A percentile compares a stretch with the other conserved stretches of the same genome.
These are phyloP conservation scores for Penicillium nucicola DNA, from an alignment of 495 filamentous ascomycete genomes.

Conservation along the genomic window DNA sequence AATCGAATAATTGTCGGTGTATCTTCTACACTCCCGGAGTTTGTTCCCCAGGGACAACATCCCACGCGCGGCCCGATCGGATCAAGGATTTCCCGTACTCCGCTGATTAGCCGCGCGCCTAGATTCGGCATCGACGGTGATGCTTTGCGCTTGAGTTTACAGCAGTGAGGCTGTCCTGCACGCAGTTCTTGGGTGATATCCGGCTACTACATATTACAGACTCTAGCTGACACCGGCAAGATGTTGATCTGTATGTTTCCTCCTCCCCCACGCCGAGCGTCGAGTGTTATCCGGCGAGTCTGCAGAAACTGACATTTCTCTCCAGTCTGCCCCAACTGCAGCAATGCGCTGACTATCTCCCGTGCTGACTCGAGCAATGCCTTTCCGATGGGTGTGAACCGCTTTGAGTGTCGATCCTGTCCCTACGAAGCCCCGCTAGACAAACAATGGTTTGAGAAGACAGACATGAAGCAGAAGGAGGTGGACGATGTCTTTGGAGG, in stretches of 20 bases:
- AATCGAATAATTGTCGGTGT: slow-evolving; percentile 2
- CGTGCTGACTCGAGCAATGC: slow-evolving; percentile 48
- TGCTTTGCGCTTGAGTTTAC: slow-evolving; percentile 1
- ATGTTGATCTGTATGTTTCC: slow-evolving; percentile 43
- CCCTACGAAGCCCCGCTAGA: slow-evolving; percentile 81
- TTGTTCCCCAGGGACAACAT: slow-evolving; percentile 23
- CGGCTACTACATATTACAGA: not conserved
- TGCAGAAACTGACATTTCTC: slow-evolving; percentile 17
- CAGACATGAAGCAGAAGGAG: slow-evolving; percentile 69
- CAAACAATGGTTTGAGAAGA: slow-evolving; percentile 71
- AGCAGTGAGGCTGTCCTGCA: not conserved
- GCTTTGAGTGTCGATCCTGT: slow-evolving; percentile 90
- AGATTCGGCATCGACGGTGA: slow-evolving; percentile 11
- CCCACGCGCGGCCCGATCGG: slow-evolving; percentile 13
- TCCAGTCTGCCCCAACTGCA: slow-evolving; percentile 88
- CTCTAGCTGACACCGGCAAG: slow-evolving; percentile 1
- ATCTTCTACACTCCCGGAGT: slow-evolving; percentile 2
- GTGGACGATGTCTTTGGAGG: slow-evolving; percentile 91
- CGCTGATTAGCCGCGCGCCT: slow-evolving; percentile 25
- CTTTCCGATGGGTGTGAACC: slow-evolving; percentile 55
- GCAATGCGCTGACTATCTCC: slow-evolving; percentile 77
- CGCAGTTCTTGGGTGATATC: not conserved
- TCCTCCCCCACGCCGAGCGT: not conserved
- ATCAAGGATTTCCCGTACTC: slow-evolving; percentile 13
- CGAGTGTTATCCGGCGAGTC: not conserved